These are phyloP conservation scores for Candida schatavii DNA, from an alignment of 805 yeast genomes.

Conservation along the genomic window DNA sequence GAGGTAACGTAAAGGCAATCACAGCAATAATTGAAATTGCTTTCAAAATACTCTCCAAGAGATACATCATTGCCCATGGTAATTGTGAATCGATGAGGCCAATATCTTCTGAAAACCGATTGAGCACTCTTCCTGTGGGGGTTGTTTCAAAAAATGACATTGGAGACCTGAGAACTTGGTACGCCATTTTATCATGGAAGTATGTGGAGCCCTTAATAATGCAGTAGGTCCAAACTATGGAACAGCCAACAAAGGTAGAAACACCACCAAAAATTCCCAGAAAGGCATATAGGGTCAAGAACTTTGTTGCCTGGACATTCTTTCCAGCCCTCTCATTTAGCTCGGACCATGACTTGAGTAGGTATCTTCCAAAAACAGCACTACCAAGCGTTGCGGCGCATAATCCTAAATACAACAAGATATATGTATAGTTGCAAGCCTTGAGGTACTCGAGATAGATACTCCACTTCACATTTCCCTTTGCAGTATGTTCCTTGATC, in stretches of 20 bases:
- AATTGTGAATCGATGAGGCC: constrained; percentile 20
- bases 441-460: constrained; percentile 27
- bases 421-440: constrained; percentile 29
- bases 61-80: constrained; percentile 18
- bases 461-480: constrained; percentile 27
- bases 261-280: constrained; percentile 28
- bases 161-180: constrained; percentile 23
- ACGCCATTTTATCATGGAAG: constrained; percentile 26
- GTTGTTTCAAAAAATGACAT: constrained; percentile 30
- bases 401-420: constrained; percentile 22
- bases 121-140: constrained; percentile 28
- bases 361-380: constrained; percentile 22
- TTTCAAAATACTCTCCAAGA: constrained; percentile 14
- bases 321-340: constrained; percentile 20
- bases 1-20: constrained; percentile 24
- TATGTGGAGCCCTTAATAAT: constrained; percentile 18
- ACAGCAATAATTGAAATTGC: constrained; percentile 20
- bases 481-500: constrained; percentile 35
- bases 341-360: constrained; percentile 38
- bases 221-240: constrained; percentile 21
- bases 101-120: constrained; percentile 26
- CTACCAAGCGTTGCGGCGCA: constrained; percentile 17
- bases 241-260: constrained; percentile 24
- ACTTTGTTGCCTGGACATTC: constrained; percentile 24
- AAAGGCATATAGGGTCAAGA: constrained; percentile 22